Evolutionary conservation across 345 rosid species (phyloP).

Genomic region (Aegle marmelos): DNA sequence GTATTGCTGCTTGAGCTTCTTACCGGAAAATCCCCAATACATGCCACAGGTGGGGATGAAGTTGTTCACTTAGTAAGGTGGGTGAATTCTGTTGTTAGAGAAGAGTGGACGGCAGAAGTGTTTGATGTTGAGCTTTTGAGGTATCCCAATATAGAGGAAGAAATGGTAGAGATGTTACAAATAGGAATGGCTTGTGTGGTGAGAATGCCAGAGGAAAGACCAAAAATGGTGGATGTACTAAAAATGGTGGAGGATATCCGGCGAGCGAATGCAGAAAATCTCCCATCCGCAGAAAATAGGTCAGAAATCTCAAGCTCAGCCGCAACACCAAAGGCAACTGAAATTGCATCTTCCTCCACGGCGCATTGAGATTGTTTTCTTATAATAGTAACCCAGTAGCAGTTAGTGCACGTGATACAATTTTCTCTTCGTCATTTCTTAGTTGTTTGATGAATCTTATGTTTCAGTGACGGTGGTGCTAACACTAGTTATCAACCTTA

Average conservation of each 20-base stretch:
- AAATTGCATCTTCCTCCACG: slow-evolving; percentile 38
- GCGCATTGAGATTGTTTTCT: slow-evolving; percentile 22
- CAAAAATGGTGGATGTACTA: slow-evolving; percentile 64
- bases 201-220: slow-evolving; percentile 75
- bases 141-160: slow-evolving; percentile 91
- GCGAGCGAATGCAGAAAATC: slow-evolving; percentile 30
- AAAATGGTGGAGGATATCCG: slow-evolving; percentile 68
- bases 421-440: not conserved
- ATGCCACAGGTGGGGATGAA: slow-evolving; percentile 55
- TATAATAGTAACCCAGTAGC: not conserved
- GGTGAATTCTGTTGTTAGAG: slow-evolving; percentile 95
- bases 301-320: slow-evolving; percentile 46
- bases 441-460: slow-evolving; percentile 8
- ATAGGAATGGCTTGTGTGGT: slow-evolving; percentile 78
- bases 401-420: not conserved
- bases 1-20: slow-evolving; percentile 85
- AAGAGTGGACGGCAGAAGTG: slow-evolving; percentile 98
- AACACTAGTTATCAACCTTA: slow-evolving; percentile 20
- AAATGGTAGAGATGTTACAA: slow-evolving; percentile 97
- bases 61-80: slow-evolving; percentile 80
- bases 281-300: slow-evolving; percentile 36
- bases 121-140: slow-evolving; percentile 81
- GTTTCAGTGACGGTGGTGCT: slow-evolving; percentile 10
- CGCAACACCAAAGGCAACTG: slow-evolving; percentile 34
- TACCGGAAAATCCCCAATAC: slow-evolving; percentile 70